These are phyloP conservation scores for Vitis amurensis DNA, from an alignment of 164 flowering plant genomes.

Conservation along the genomic window DNA sequence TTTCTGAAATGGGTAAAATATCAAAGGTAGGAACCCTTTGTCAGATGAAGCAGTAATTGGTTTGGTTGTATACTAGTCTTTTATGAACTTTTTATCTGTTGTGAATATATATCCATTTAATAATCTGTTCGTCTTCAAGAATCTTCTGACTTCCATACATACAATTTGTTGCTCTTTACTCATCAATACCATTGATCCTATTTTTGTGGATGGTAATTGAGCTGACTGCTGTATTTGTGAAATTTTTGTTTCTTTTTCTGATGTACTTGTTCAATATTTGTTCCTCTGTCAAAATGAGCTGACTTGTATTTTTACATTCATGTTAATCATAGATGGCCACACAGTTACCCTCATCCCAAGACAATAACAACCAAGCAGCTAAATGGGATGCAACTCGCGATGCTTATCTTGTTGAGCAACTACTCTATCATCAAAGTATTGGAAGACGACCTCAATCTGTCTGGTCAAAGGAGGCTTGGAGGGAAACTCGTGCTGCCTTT, in stretches of 20 bases:
- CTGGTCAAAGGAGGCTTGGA: conserved; percentile 1
- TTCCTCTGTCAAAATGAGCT: neutral
- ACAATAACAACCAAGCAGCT: neutral
- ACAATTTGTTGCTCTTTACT: too few relatives aligned
- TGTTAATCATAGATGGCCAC: neutral
- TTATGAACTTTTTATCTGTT: neutral
- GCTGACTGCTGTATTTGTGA: too few relatives aligned
- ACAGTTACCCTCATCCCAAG: conserved; percentile 1
- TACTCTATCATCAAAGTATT: neutral
- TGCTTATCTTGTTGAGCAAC: conserved; percentile 1
- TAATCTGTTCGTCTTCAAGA: too few relatives aligned
- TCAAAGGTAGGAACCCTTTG: too few relatives aligned
- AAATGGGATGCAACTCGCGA: conserved; percentile 1
- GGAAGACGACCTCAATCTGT: conserved; percentile 1
- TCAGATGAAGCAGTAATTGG: neutral
- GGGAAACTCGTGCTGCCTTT: conserved; percentile 3
- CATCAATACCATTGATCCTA: too few relatives aligned
- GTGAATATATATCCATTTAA: too few relatives aligned
- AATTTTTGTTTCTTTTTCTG: too few relatives aligned
- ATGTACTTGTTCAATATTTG: too few relatives aligned
- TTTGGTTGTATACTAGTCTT: neutral
- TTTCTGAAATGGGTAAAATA: too few relatives aligned
- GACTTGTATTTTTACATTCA: neutral
- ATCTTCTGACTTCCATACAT: too few relatives aligned
- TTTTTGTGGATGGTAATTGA: too few relatives aligned